Percentiles rank a stretch among this genome's conserved stretches.
phyloP scores from a whole-genome alignment of 2,329 filamentous ascomycete genomes.

The Phymatotrichopsis omnivora region DNA sequence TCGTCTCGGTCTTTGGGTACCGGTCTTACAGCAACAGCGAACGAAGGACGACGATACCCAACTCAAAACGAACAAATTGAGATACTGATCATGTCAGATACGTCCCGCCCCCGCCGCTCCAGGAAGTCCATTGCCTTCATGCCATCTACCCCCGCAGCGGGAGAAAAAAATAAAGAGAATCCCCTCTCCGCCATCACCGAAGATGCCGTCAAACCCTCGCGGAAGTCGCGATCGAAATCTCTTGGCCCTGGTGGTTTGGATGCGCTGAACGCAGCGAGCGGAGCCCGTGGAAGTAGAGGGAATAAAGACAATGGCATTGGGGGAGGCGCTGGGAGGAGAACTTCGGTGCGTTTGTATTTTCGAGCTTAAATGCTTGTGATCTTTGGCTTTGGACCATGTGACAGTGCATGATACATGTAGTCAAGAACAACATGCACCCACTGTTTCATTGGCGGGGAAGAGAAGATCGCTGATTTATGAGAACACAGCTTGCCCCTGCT shows the following conservation, averaged over 20 bases:
- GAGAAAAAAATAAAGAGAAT: slow-evolving; percentile 63
- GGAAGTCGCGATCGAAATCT: slow-evolving; percentile 84
- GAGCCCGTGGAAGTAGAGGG: slow-evolving; percentile 44
- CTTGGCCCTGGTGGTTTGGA: slow-evolving; percentile 86
- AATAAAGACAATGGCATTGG: slow-evolving; percentile 60
- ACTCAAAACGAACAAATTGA: no score
- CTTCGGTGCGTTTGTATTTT: slow-evolving; percentile 15
- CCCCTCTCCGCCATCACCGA: slow-evolving; percentile 41
- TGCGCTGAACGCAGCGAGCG: slow-evolving; percentile 37
- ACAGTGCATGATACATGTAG: no score
- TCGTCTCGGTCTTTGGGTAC: no score
- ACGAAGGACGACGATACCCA: no score
- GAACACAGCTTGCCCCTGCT: slow-evolving; percentile 32
- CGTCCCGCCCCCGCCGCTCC: slow-evolving; percentile 44
- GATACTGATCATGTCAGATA: no score
- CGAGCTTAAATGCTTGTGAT: no score
- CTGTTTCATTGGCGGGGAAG: no score
- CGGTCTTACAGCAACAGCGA: no score
- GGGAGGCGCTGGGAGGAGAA: slow-evolving; percentile 32
- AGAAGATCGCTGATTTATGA: no score
- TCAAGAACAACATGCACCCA: no score
- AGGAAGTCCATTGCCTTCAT: slow-evolving; percentile 59
- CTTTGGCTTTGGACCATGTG: no score
- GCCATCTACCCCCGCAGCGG: slow-evolving; percentile 42
- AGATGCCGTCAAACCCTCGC: slow-evolving; percentile 35